A percentile compares a stretch with the other conserved stretches of the same genome.
Evolutionary conservation across 768 basidiomycete genomes (phyloP).

Genomic region (Suillus occidentalis): DNA sequence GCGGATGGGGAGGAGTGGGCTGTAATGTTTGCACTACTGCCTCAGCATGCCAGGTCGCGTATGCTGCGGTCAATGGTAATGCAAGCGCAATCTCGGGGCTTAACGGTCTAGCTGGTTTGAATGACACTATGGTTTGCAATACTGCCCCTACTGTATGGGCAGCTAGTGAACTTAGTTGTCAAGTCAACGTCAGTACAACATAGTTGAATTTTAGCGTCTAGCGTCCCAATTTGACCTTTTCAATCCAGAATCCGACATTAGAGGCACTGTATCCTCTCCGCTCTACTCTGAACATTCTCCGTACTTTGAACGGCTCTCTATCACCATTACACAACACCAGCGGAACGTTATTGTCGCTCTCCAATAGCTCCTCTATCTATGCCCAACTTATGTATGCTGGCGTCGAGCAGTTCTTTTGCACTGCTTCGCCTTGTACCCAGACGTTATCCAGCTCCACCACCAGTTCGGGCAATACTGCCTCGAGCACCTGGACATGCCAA

Average conservation of each 20-base stretch:
- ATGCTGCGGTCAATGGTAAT: conserved; percentile 41
- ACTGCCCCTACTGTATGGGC: conserved; percentile 70
- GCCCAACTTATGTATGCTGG: conserved; percentile 79
- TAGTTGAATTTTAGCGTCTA: not conserved
- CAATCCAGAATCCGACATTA: conserved; percentile 75
- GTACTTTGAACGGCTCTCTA: conserved; percentile 67
- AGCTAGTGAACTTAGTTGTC: conserved; percentile 81
- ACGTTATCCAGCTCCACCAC: conserved; percentile 39
- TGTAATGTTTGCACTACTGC: conserved; percentile 79
- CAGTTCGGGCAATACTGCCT: conserved; percentile 35
- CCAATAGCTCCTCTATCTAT: conserved; percentile 55
- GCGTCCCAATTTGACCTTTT: conserved; percentile 2
- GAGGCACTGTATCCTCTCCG: conserved; percentile 71
- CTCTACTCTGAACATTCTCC: conserved; percentile 76
- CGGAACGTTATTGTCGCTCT: conserved; percentile 37
- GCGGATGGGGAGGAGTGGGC: conserved; percentile 74
- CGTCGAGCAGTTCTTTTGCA: conserved; percentile 87
- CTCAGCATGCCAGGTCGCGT: conserved; percentile 68
- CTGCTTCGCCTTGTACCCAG: conserved; percentile 71
- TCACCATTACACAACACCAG: conserved; percentile 51
- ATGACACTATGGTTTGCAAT: conserved; percentile 76
- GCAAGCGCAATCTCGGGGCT: conserved; percentile 32
- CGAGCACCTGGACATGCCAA: conserved; percentile 66
- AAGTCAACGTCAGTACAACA: conserved; percentile 63
- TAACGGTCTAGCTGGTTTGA: conserved; percentile 37